Evolutionary conservation across 306 rosid genomes (phyloP).

Genomic region (Arachis stenosperma): DNA sequence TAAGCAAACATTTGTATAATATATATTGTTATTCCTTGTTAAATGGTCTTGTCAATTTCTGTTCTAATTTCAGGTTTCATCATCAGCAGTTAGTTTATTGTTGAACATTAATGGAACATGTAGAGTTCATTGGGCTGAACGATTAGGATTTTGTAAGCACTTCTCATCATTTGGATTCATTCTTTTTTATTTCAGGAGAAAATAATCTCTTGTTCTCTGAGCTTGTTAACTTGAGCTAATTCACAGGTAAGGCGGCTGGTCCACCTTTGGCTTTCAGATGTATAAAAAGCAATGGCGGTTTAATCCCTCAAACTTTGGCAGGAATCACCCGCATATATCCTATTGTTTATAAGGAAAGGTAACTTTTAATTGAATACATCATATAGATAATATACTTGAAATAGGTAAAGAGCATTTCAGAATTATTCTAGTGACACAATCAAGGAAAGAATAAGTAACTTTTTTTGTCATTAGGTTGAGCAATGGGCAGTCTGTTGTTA

Average conservation of each 20-base stretch:
- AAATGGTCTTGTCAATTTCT: slow-evolving; percentile 42
- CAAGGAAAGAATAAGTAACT: slow-evolving; percentile 24
- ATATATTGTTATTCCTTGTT: slow-evolving; percentile 27
- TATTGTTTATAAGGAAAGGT: slow-evolving; percentile 87
- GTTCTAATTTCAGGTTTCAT: slow-evolving; percentile 61
- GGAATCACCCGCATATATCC: slow-evolving; percentile 87
- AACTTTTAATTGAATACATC: slow-evolving; percentile 27
- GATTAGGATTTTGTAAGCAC: slow-evolving; percentile 83
- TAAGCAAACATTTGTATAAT: too few species aligned
- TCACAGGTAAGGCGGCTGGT: slow-evolving; percentile 66
- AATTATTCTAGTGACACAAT: slow-evolving; percentile 32
- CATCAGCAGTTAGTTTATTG: slow-evolving; percentile 59
- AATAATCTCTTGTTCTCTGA: slow-evolving; percentile 30
- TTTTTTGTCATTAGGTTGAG: slow-evolving; percentile 57
- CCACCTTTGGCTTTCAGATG: slow-evolving; percentile 85
- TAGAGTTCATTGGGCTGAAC: slow-evolving; percentile 89
- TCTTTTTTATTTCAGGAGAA: slow-evolving; percentile 31
- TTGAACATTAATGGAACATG: slow-evolving; percentile 91
- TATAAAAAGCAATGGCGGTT: slow-evolving; percentile 79
- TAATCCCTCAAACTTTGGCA: slow-evolving; percentile 77
- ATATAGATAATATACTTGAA: slow-evolving; percentile 32
- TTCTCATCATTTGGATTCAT: slow-evolving; percentile 24
- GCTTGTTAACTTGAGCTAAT: slow-evolving; percentile 39
- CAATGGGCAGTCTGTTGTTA: slow-evolving; percentile 70
- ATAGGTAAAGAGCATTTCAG: slow-evolving; percentile 17